These are phyloP conservation scores for Schrenkiella parvula DNA, from an alignment of 345 rosid species.

Conservation along the genomic window DNA sequence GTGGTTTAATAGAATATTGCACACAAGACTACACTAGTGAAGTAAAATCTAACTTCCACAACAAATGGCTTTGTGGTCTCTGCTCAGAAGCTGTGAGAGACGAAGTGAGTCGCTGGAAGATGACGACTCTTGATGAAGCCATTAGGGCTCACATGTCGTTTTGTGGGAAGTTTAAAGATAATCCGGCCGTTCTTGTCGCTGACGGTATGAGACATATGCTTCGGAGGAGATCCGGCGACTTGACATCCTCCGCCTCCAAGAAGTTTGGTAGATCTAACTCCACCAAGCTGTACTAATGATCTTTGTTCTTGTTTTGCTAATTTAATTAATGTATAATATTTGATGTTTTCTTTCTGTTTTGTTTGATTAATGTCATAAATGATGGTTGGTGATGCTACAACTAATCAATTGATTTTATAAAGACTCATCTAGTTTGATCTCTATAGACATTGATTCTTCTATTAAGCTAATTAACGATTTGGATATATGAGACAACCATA, in stretches of 20 bases:
- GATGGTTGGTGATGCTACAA: conserved; percentile 18
- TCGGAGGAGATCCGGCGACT: conserved; percentile 71
- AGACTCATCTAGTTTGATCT: background rate
- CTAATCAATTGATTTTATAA: background rate
- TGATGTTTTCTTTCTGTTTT: background rate
- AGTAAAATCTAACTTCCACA: conserved; percentile 78
- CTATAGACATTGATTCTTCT: background rate
- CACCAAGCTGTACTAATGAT: conserved; percentile 42
- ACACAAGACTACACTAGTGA: conserved; percentile 71
- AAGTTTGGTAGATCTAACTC: conserved; percentile 68
- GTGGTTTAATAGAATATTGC: conserved; percentile 89
- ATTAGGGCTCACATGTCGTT: conserved; percentile 90
- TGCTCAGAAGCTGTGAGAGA: conserved; percentile 94
- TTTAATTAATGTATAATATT: conserved; percentile 27
- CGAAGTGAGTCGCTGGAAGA: conserved; percentile 54
- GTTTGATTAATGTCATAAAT: conserved; percentile 14
- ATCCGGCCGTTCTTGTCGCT: conserved; percentile 90
- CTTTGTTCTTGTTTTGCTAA: background rate
- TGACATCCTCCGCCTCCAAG: conserved; percentile 62
- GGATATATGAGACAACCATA: background rate
- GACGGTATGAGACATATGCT: conserved; percentile 97
- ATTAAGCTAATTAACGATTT: background rate
- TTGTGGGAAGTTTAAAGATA: conserved; percentile 80
- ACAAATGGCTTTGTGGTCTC: conserved; percentile 95
- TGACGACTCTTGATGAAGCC: conserved; percentile 64